Evolutionary conservation across 1,284 basidiomycete species (phyloP), one percentile per base, ranked within the genome.

Genomic region (Coniophora puteana): DNA sequence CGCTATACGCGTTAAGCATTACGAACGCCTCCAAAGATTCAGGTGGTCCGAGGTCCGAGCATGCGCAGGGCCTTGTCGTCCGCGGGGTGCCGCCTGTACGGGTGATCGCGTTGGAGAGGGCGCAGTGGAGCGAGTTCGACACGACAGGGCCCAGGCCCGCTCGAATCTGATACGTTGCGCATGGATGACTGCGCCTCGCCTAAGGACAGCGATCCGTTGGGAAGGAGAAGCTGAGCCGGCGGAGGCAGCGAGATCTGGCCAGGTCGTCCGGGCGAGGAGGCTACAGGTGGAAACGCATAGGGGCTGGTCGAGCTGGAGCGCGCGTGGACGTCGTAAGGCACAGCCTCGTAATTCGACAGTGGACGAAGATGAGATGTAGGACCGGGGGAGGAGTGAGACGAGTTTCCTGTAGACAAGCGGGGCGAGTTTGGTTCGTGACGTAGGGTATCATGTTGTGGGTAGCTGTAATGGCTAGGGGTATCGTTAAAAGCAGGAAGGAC

Each of bases 1-100:
- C n/a, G n/a, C n/a, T n/a, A n/a, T n/a, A n/a, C n/a, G n/a, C n/a
- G n/a, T n/a, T n/a, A n/a, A n/a, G n/a, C n/a, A n/a, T n/a, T n/a
- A n/a, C n/a, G n/a, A n/a, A n/a, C n/a, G n/a, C n/a, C n/a, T n/a
- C n/a, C 20, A 43, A 43, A 43, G 34, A 44, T 26, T 61, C 62
- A 65, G 57, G 59, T 61, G 25, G 67, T 57, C 40, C 61, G 61
- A 40, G 63, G 63, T 26, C 61, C 57, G 36, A 85, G 62, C 40
- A 71, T 55, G 21, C 80, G 69, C 50, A 86, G 58, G 29, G 74
- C 69, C 44, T 69, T 69, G 51, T 85, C 83, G 56, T 86, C 83
- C 18, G 69, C 55, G n/a, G 76, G 76, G 46, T 80, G 69, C 43
- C 83, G 70, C 34, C 72, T 65, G 48, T 83, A 84, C 4, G 75